These are phyloP conservation scores for Rhodotorula sp. DNA, from an alignment of 1,284 basidiomycete genomes.

Conservation along the genomic window DNA sequence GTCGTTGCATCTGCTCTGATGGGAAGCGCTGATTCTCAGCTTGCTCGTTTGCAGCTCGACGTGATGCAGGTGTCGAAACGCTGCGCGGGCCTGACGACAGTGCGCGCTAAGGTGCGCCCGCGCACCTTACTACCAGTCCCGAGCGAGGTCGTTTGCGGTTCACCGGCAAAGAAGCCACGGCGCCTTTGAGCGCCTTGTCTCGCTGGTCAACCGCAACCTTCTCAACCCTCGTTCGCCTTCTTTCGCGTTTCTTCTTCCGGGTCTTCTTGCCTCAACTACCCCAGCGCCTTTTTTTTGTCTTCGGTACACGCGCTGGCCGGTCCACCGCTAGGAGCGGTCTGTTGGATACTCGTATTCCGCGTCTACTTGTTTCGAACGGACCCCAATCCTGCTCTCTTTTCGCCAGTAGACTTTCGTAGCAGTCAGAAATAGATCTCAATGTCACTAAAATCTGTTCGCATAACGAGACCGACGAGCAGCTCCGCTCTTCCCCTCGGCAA, in stretches of 20 bases:
- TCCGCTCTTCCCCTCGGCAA: too few relatives aligned
- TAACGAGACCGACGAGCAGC: too few relatives aligned
- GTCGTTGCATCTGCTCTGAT: not conserved
- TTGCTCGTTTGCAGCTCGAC: constrained; percentile 15
- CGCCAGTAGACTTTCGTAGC: too few relatives aligned
- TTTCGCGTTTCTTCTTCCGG: not conserved
- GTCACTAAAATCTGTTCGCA: too few relatives aligned
- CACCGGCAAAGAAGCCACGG: not conserved
- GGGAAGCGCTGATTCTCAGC: not conserved
- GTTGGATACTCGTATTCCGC: too few relatives aligned
- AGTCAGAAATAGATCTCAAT: too few relatives aligned
- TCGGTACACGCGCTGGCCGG: too few relatives aligned
- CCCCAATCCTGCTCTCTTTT: too few relatives aligned
- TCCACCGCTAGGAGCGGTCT: too few relatives aligned
- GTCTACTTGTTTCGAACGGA: too few relatives aligned
- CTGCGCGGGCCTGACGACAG: constrained; percentile 9
- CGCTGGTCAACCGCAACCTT: not conserved
- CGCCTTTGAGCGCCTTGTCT: not conserved
- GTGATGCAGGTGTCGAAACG: constrained; percentile 22
- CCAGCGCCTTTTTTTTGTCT: too few relatives aligned
- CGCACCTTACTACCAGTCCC: constrained; percentile 2
- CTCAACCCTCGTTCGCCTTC: not conserved
- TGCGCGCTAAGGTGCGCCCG: constrained; percentile 16
- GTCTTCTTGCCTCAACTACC: too few relatives aligned
- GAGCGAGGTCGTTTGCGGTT: not conserved